These are phyloP conservation scores for Sporisorium iseilematis-ciliati DNA, from an alignment of 1,284 basidiomycete genomes.

Conservation along the genomic window DNA sequence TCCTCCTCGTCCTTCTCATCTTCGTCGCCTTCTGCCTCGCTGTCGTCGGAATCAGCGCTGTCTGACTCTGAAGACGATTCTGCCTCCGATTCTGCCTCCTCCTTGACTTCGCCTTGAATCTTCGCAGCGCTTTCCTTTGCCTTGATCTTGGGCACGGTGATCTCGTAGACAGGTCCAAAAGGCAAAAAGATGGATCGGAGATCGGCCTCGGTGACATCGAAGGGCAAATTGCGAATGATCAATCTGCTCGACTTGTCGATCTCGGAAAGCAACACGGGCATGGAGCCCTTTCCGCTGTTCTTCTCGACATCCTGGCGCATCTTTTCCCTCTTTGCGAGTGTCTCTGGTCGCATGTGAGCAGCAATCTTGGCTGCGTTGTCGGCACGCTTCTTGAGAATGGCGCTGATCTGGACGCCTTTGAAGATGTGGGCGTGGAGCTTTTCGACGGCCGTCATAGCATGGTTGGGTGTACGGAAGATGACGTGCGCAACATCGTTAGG, in stretches of 20 bases:
- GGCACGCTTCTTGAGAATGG: constrained; percentile 88
- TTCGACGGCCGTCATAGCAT: constrained; percentile 79
- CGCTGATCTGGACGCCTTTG: constrained; percentile 87
- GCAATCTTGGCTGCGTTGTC: constrained; percentile 75
- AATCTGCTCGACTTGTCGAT: constrained; percentile 75
- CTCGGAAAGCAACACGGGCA: constrained; percentile 44
- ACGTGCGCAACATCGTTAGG: constrained; percentile 75
- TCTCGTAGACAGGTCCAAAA: constrained; percentile 86
- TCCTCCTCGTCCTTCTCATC: constrained; percentile 27
- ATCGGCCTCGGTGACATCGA: constrained; percentile 78
- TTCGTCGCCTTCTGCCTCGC: constrained; percentile 17
- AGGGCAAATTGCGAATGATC: constrained; percentile 92
- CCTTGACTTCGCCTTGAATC: constrained; percentile 20
- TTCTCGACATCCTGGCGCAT: constrained; percentile 68
- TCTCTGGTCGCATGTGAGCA: constrained; percentile 70
- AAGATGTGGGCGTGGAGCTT: constrained; percentile 94
- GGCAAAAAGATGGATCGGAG: constrained; percentile 88
- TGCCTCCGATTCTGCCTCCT: constrained; percentile 32
- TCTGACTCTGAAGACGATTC: constrained; percentile 19
- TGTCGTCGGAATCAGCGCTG: constrained; percentile 14
- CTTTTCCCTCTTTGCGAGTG: constrained; percentile 70
- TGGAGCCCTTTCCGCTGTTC: constrained; percentile 48
- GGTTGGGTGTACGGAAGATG: constrained; percentile 79
- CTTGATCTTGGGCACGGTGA: constrained; percentile 78
- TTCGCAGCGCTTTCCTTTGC: constrained; percentile 45